Evolutionary conservation across 2,329 filamentous ascomycete genomes (phyloP).

Genomic region (Arthrobotrys sinensis): DNA sequence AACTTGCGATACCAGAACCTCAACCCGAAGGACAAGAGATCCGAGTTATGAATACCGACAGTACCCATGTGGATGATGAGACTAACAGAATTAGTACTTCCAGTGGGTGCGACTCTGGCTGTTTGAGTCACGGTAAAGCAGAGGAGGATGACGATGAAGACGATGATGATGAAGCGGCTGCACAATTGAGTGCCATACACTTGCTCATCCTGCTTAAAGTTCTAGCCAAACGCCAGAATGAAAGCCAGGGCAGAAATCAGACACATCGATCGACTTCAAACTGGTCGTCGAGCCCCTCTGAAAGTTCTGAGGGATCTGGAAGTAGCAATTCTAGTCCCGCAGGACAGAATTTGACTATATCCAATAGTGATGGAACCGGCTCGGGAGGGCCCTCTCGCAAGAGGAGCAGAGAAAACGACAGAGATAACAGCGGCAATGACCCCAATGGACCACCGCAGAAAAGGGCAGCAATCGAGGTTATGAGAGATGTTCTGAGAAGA

Average conservation of each 20-base stretch:
- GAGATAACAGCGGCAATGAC: background rate
- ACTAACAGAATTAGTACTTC: background rate
- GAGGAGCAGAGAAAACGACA: background rate
- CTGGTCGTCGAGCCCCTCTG: background rate
- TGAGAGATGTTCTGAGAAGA: background rate
- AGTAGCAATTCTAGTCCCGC: background rate
- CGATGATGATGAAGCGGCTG: background rate
- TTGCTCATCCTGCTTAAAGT: conserved; percentile 4
- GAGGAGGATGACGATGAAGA: background rate
- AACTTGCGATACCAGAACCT: background rate
- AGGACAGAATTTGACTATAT: background rate
- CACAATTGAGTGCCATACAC: conserved; percentile 15
- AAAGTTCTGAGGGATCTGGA: conserved; percentile 12
- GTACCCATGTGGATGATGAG: background rate
- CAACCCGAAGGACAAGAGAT: background rate
- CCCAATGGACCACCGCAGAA: background rate
- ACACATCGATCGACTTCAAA: background rate
- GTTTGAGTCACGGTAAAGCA: background rate
- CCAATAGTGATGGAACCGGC: background rate
- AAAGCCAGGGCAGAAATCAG: background rate
- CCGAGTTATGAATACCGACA: background rate
- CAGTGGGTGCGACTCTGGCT: background rate
- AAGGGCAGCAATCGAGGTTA: background rate
- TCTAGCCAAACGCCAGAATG: conserved; percentile 6
- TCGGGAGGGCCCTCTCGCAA: background rate